phyloP scores from a whole-genome alignment of 2,329 filamentous ascomycete genomes.

The Fusarium cyanostomum region DNA sequence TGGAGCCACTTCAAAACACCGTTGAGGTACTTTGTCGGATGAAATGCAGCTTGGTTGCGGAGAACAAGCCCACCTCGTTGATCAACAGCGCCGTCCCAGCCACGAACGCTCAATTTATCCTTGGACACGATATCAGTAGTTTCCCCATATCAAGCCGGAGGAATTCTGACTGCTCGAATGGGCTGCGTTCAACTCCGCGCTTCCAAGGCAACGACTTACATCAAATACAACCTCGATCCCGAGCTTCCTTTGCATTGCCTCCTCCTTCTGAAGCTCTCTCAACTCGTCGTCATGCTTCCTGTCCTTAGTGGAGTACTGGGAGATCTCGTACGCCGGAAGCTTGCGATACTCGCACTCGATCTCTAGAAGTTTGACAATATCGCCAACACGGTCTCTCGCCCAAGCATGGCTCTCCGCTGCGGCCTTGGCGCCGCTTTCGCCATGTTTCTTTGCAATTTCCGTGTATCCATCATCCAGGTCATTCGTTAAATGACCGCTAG shows the following conservation, averaged over 20 bases:
- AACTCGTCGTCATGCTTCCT: conserved; percentile 52
- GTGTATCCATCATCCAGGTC: conserved; percentile 63
- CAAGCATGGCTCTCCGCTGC: conserved; percentile 65
- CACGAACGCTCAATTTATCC: conserved; percentile 56
- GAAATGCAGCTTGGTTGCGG: conserved; percentile 61
- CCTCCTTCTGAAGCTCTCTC: conserved; percentile 20
- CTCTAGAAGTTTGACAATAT: conserved; percentile 57
- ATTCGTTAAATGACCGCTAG: conserved; percentile 63
- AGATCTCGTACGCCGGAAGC: conserved; percentile 60
- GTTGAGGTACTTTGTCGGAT: conserved; percentile 64
- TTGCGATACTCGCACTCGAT: conserved; percentile 66
- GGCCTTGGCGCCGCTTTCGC: conserved; percentile 56
- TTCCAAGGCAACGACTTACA: not conserved
- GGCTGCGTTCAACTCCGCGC: no score
- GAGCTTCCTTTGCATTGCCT: conserved; percentile 14
- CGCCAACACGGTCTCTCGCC: conserved; percentile 61
- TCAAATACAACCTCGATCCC: conserved; percentile 26
- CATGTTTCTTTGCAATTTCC: conserved; percentile 62
- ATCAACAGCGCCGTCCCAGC: conserved; percentile 61
- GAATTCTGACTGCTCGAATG: no score
- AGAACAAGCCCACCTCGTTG: conserved; percentile 62
- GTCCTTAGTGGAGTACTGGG: conserved; percentile 55
- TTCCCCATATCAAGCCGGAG: no score
- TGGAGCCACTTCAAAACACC: conserved; percentile 62
- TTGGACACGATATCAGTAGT: not conserved